Conservation (phyloP, 2,329 filamentous ascomycete species). For the Daldinia sp. region DNA sequence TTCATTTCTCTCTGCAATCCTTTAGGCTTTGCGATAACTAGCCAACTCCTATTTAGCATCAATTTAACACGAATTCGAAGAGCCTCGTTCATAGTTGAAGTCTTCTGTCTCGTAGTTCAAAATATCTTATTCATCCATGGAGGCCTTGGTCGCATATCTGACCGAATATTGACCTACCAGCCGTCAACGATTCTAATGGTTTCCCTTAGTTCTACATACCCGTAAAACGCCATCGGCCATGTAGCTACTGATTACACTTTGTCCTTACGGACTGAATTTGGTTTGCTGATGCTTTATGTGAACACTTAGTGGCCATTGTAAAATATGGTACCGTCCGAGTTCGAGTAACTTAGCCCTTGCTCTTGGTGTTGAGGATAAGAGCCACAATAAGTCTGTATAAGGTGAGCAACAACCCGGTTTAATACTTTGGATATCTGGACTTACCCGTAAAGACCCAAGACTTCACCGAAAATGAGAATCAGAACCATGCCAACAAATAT, state of each 20-base stretch:
- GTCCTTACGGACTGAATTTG: conserved; percentile 23
- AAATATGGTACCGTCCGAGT: not conserved
- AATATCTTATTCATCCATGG: conserved; percentile 10
- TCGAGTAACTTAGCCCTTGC: conserved; percentile 61
- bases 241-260: conserved; percentile 45
- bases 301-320: conserved; percentile 6
- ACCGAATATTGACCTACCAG: conserved; percentile 25
- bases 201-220: conserved; percentile 44
- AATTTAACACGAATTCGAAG: conserved; percentile 28
- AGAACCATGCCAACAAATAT: conserved; percentile 99
- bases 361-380: conserved; percentile 90
- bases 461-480: conserved; percentile 98
- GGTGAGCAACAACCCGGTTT: conserved; percentile 40
- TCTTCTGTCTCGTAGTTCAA: conserved; percentile 10
- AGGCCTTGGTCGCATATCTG: conserved; percentile 16
- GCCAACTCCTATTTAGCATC: conserved; percentile 30
- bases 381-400: conserved; percentile 81
- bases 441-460: conserved; percentile 94
- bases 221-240: conserved; percentile 46
- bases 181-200: conserved; percentile 36
- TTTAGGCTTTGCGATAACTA: conserved; percentile 27
- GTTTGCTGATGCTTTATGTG: conserved; percentile 21
- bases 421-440: conserved; percentile 42
- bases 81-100: conserved; percentile 1
- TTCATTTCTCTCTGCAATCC: conserved; percentile 31